These are phyloP conservation scores for Colletotrichum sublineola DNA, from an alignment of 2,329 filamentous ascomycete genomes.

Conservation along the genomic window DNA sequence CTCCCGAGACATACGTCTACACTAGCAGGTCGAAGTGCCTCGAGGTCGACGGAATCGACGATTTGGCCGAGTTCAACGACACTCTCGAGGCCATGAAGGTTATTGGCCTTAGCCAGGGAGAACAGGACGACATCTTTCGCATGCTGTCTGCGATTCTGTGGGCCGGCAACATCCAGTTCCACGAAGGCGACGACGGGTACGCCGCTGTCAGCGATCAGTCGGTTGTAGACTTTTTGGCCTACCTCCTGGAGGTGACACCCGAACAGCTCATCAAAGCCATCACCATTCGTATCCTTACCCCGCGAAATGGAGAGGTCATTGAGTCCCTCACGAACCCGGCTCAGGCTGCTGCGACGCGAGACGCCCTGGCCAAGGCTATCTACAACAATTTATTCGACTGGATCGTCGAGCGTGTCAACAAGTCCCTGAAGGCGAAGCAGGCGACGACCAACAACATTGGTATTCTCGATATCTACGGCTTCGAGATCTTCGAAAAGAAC, in stretches of 20 bases:
- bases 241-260: constrained; percentile 89
- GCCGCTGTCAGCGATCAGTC: constrained; percentile 89
- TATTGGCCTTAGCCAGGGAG: constrained; percentile 87
- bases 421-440: constrained; percentile 84
- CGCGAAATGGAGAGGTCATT: constrained; percentile 74
- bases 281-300: constrained; percentile 86
- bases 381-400: constrained; percentile 99
- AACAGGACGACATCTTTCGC: constrained; percentile 97
- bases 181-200: constrained; percentile 90
- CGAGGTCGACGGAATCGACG: constrained; percentile 94
- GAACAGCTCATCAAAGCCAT: constrained; percentile 86
- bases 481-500: constrained; percentile 99
- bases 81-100: constrained; percentile 95
- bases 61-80: constrained; percentile 88
- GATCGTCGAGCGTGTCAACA: constrained; percentile 94
- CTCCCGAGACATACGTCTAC: constrained; percentile 92
- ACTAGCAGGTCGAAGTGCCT: constrained; percentile 95
- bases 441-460: constrained; percentile 87
- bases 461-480: constrained; percentile 98
- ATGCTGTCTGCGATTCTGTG: constrained; percentile 93
- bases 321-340: constrained; percentile 86
- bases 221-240: constrained; percentile 94
- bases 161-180: constrained; percentile 94
- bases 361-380: constrained; percentile 94
- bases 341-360: constrained; percentile 87